Base-by-base conservation (phyloP, 2,329 filamentous ascomycete genomes). In the Didymella glomerata region DNA sequence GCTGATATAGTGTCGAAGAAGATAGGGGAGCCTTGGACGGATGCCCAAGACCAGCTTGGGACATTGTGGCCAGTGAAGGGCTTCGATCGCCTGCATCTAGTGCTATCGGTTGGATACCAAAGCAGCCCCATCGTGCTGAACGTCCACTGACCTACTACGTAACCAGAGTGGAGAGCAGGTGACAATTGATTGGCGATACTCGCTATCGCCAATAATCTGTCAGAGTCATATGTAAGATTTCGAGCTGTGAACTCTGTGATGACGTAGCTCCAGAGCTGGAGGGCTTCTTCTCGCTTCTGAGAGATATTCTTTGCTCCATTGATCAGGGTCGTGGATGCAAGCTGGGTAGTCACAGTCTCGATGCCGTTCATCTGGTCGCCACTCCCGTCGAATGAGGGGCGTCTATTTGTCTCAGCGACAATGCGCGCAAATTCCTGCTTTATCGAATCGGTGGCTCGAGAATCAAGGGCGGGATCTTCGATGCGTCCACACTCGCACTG, bases 21-120 rank as follows among this genome's bases (percentile, higher is more conserved):
- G 44, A 76, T 70, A 0, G 73, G 70, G 3, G 73, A 76, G 18
- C 73, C 74, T 64, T 76, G 72, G 11, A 75, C 55, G 1, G 71
- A 72, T 50, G 73, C 74, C 74, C 74, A 77, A 40, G 73, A 75
- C 74, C 74, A 77, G 62, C 69, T 76, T 9, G 74, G 73, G 18
- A 76, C 62, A 25, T 67, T 67, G 14, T 67, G 63, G 2, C 62
- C 61, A 48, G 64, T 34, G 11, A 50, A 44, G 14, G 57, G 41
- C 47, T 63, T 68, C 0, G 73, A 68, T 47, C 73, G 65, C 2
- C 71, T 66, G 36, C 68, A 73, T 20, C 55, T 63, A 24, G 64
- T 63, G 22, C 65, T 64, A 36, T 76, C 72, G 42, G 66, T 74
- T 14, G 74, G 73, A 59, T 77, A 73, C 74, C 74, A 77, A 2